A percentile compares a stretch with the other conserved stretches of the same genome.
Conservation (phyloP, 371 early-diverging fungal species). For the Phascolomyces articulosus region DNA sequence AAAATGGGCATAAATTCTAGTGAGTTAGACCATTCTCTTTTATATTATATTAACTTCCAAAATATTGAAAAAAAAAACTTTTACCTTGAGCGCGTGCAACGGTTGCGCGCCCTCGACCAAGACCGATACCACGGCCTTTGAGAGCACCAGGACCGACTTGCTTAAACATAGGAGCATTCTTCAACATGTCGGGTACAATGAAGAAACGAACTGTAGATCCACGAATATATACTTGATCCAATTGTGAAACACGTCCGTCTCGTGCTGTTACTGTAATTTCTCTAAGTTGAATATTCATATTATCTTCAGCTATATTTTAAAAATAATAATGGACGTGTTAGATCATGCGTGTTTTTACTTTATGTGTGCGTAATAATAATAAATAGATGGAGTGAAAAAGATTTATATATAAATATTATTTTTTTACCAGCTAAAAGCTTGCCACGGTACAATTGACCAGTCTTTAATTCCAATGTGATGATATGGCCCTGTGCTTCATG, state of each 20-base stretch:
- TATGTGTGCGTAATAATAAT: no score
- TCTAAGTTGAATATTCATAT: slow-evolving; percentile 96
- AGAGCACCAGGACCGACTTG: slow-evolving; percentile 77
- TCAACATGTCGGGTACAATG: slow-evolving; percentile 97
- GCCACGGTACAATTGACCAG: slow-evolving; percentile 93
- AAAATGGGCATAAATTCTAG: neutral
- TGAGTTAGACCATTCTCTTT: no score
- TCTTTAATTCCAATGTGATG: slow-evolving; percentile 93
- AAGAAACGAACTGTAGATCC: slow-evolving; percentile 96
- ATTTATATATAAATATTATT: neutral
- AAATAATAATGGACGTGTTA: neutral
- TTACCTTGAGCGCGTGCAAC: slow-evolving; percentile 84
- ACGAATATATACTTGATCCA: slow-evolving; percentile 96
- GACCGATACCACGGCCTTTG: slow-evolving; percentile 85
- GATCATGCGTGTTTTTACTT: neutral
- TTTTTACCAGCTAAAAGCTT: slow-evolving; percentile 84
- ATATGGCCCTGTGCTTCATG: slow-evolving; percentile 98
- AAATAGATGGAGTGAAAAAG: neutral
- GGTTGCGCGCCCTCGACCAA: slow-evolving; percentile 86
- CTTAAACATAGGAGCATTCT: slow-evolving; percentile 98
- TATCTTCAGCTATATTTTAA: slow-evolving; percentile 85
- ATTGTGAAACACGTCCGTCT: slow-evolving; percentile 87
- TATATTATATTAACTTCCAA: no score
- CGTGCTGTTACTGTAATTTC: slow-evolving; percentile 92
- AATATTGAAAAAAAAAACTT: neutral